Percentiles rank a stretch among this genome's conserved stretches.
Conservation (phyloP, 805 yeast genomes). For the Nakazawaea holstii region DNA sequence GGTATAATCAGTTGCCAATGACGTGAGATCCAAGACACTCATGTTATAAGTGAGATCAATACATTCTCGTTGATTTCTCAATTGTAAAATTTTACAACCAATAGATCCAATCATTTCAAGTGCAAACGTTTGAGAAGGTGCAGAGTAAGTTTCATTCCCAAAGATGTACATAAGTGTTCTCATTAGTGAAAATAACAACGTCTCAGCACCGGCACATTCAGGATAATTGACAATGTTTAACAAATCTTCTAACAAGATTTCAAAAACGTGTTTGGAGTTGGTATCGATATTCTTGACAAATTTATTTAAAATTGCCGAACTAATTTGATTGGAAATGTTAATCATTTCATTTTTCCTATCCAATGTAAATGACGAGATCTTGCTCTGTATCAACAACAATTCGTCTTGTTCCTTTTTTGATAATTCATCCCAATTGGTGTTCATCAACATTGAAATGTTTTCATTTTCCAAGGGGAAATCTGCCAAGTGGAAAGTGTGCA, state of each 20-base stretch:
- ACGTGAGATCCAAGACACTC: conserved; percentile 4
- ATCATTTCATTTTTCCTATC: background rate
- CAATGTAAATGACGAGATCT: background rate
- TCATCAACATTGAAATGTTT: background rate
- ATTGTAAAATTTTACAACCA: conserved; percentile 42
- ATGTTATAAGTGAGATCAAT: conserved; percentile 9
- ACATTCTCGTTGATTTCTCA: conserved; percentile 20
- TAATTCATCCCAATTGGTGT: conserved; percentile 1
- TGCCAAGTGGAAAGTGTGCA: conserved; percentile 32
- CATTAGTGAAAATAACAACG: conserved; percentile 39
- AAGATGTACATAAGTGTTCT: conserved; percentile 35
- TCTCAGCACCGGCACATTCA: conserved; percentile 59
- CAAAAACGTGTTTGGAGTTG: conserved; percentile 34
- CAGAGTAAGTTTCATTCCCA: conserved; percentile 31
- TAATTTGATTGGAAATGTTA: conserved; percentile 22
- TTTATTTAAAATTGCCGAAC: conserved; percentile 23
- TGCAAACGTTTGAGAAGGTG: conserved; percentile 41
- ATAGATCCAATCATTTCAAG: conserved; percentile 59
- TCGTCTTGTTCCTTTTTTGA: background rate
- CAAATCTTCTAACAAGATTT: conserved; percentile 53
- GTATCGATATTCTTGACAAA: conserved; percentile 26
- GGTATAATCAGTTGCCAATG: conserved; percentile 8
- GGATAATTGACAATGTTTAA: conserved; percentile 43
- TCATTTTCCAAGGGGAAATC: conserved; percentile 4
- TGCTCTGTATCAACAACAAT: background rate